phyloP scores from a whole-genome alignment of 2,329 filamentous ascomycete genomes.

The Phoma sp. region DNA sequence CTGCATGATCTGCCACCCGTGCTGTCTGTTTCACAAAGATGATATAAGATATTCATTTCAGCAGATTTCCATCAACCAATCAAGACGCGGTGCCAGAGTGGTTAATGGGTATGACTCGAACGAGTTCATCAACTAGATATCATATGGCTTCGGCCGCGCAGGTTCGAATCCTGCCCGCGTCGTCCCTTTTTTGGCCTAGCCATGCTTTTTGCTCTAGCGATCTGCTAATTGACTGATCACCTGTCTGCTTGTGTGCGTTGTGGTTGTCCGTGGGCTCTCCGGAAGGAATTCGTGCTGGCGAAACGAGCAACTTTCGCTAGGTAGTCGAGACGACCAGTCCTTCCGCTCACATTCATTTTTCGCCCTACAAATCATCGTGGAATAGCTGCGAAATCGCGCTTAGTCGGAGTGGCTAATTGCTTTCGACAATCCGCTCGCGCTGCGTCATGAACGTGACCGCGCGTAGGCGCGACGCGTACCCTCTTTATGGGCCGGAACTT shows the following conservation, averaged over 20 bases:
- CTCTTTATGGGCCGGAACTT: neutral
- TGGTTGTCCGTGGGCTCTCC: too few species aligned
- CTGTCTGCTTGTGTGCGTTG: neutral
- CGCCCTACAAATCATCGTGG: too few species aligned
- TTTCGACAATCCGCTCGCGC: too few species aligned
- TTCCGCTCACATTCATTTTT: too few species aligned
- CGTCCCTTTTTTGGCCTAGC: neutral
- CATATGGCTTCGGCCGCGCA: conserved; percentile 37
- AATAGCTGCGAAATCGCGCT: neutral
- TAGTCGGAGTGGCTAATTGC: too few species aligned
- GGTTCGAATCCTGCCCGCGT: conserved; percentile 27
- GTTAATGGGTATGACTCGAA: conserved; percentile 39
- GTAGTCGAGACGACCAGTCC: too few species aligned
- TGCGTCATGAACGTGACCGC: conserved; percentile 13
- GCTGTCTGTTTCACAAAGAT: neutral
- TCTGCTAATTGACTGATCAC: neutral
- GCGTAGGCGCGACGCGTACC: conserved; percentile 10
- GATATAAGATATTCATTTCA: neutral
- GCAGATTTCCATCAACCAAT: conserved; percentile 1
- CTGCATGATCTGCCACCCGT: too few species aligned
- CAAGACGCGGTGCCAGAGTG: conserved; percentile 21
- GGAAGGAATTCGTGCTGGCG: too few species aligned
- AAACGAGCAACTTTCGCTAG: too few species aligned
- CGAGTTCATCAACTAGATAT: conserved; percentile 25
- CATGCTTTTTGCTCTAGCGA: neutral